These are phyloP conservation scores for Starmerella davenportii DNA, from an alignment of 805 yeast species.

Conservation along the genomic window DNA sequence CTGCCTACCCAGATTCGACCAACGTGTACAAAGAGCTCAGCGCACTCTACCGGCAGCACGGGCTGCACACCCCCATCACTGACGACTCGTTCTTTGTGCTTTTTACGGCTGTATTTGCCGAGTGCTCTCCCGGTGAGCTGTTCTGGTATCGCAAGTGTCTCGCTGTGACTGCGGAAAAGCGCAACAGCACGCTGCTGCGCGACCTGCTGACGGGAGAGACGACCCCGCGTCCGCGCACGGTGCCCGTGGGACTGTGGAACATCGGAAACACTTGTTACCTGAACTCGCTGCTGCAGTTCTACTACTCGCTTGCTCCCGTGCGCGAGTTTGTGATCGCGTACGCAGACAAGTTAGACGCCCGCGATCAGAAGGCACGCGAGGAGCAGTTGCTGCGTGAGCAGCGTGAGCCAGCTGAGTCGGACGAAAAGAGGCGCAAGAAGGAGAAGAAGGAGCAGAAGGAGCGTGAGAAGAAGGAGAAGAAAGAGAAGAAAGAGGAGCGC, in stretches of 20 bases:
- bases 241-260: conserved; percentile 79
- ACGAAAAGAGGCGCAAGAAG: not conserved
- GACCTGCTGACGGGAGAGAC: not conserved
- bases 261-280: conserved; percentile 93
- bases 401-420: not conserved
- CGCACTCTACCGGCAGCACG: too few relatives aligned
- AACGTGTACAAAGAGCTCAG: conserved; percentile 32
- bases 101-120: conserved; percentile 41
- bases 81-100: conserved; percentile 65
- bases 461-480: not conserved
- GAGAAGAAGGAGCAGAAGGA: not conserved
- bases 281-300: conserved; percentile 78
- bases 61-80: conserved; percentile 33
- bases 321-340: conserved; percentile 48
- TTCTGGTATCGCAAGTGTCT: conserved; percentile 41
- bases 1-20: conserved; percentile 21
- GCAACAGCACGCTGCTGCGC: conserved; percentile 31
- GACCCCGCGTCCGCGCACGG: not conserved
- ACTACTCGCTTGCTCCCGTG: conserved; percentile 69
- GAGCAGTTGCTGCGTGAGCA: not conserved
- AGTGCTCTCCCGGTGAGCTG: conserved; percentile 32
- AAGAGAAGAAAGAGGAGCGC: not conserved
- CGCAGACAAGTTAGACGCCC: conserved; percentile 23
- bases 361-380: conserved; percentile 19
- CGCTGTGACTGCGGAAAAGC: conserved; percentile 34